Evolutionary conservation across 2,329 filamentous ascomycete species (phyloP), one percentile per base, ranked within the genome.

Genomic region (Diaporthe sp.): DNA sequence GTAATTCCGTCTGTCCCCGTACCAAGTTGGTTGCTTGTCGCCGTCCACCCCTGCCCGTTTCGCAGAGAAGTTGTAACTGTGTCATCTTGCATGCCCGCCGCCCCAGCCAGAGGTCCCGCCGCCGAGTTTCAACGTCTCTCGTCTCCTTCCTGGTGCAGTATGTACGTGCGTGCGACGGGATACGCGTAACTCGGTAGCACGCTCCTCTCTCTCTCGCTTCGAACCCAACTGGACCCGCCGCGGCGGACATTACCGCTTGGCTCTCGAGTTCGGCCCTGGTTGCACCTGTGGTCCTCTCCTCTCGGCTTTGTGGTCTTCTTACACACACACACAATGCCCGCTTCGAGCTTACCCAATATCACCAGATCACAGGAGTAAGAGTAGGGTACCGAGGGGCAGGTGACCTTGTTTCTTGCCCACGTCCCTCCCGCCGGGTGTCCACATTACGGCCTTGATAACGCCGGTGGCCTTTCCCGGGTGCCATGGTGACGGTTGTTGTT

Each of bases 361-460:
- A 28, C 33, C 8, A 19, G 30, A 12, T 45, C 61, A 42, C 25
- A 12, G 22, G 12, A 28, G n/a, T n/a, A 10, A 57, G 38, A 30
- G 9, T 38, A 47, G 45, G 52, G 52, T 40, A 54, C 58, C 45
- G 42, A 68, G 40, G 60, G 33, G 40, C 70, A 73, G 47, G 40
- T 70, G 70, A 71, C 71, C 57, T 15, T 47, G 35, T 45, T 30
- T 45, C 6, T 45, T 52, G 42, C 30, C 38, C 57, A 61, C 52
- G 74, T 73, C 64, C 47, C 70, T 73, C 55, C 74, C 74, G 74
- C 55, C 74, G 70, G 74, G 70, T 25, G 47, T 55, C 54, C 60
- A 64, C 70, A 75, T 75, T 73, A 75, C 74, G 74, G 74, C 70
- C 74, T 28, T 71, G 73, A 57, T 38, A 33, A 66, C 25, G 42